phyloP scores from a whole-genome alignment of 1,139 yeast genomes.

The Lodderomyces jiufengensis region DNA sequence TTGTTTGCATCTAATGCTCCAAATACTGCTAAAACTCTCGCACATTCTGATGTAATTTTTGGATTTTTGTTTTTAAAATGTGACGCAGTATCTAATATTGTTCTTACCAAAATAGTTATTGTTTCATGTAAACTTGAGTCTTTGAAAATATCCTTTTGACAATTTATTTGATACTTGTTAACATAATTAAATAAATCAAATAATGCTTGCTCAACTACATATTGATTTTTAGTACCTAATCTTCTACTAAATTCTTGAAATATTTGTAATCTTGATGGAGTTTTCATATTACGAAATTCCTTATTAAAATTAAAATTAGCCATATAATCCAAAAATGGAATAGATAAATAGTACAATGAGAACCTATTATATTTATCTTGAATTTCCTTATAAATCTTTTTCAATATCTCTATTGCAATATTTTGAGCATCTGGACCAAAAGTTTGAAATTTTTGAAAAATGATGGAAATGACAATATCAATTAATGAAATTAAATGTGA shows the following conservation, averaged over 20 bases:
- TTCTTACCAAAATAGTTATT: constrained; percentile 46
- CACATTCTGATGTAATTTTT: constrained; percentile 54
- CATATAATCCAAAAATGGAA: constrained; percentile 46
- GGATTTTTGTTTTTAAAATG: constrained; percentile 50
- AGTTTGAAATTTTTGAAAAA: constrained; percentile 59
- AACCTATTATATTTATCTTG: constrained; percentile 36
- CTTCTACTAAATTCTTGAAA: constrained; percentile 54
- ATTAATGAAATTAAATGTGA: constrained; percentile 48
- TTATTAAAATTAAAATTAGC: constrained; percentile 19
- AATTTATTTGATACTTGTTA: constrained; percentile 42
- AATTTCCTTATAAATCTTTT: constrained; percentile 34
- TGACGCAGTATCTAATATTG: constrained; percentile 57
- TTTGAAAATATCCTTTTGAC: constrained; percentile 38
- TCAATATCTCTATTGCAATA: constrained; percentile 45
- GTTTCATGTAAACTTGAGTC: constrained; percentile 28
- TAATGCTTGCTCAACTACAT: constrained; percentile 76
- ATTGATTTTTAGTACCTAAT: constrained; percentile 63
- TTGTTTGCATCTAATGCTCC: constrained; percentile 77
- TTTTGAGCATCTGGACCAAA: constrained; percentile 47
- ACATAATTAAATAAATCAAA: constrained; percentile 59
- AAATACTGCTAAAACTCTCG: constrained; percentile 67
- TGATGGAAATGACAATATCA: constrained; percentile 43
- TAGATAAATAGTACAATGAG: constrained; percentile 46
- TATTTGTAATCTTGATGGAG: constrained; percentile 28
- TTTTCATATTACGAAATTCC: constrained; percentile 23